These are phyloP conservation scores for Phialemoniopsis sp. DNA, from an alignment of 2,329 filamentous ascomycete genomes.

Conservation along the genomic window DNA sequence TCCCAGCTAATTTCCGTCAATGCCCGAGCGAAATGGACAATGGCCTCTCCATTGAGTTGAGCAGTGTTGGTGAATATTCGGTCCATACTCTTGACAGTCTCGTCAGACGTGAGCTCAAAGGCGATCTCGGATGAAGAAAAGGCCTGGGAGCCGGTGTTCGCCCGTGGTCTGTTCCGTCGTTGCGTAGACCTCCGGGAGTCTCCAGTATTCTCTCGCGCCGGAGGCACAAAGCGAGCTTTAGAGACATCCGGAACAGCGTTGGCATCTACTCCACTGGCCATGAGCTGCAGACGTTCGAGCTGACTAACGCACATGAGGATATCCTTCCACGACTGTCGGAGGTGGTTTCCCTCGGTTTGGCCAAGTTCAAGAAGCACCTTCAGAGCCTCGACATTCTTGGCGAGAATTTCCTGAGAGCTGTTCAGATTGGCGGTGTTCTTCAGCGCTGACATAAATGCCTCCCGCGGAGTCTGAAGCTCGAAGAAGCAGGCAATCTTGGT, in stretches of 20 bases:
- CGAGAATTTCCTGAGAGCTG: conserved; percentile 90
- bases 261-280: conserved; percentile 92
- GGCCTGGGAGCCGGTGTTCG: conserved; percentile 57
- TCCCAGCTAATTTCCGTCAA: conserved; percentile 98
- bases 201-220: conserved; percentile 46
- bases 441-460: conserved; percentile 90
- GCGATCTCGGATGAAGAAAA: conserved; percentile 73
- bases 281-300: conserved; percentile 89
- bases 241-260: conserved; percentile 89
- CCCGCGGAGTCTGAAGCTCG: conserved; percentile 85
- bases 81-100: conserved; percentile 89
- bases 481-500: conserved; percentile 93
- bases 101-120: conserved; percentile 85
- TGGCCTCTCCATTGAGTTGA: conserved; percentile 87
- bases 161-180: conserved; percentile 40
- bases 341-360: conserved; percentile 83
- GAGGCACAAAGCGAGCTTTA: conserved; percentile 68
- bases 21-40: conserved; percentile 90
- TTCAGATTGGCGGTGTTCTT: conserved; percentile 94
- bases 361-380: conserved; percentile 90
- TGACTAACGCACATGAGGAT: conserved; percentile 94
- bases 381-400: conserved; percentile 93
- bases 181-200: conserved; percentile 66
- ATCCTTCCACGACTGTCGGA: conserved; percentile 92
- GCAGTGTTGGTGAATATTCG: conserved; percentile 96